Percentiles rank a stretch among this genome's conserved stretches.
Evolutionary conservation across 2,329 filamentous ascomycete species (phyloP).

Genomic region (Dothideomycetes sp.): DNA sequence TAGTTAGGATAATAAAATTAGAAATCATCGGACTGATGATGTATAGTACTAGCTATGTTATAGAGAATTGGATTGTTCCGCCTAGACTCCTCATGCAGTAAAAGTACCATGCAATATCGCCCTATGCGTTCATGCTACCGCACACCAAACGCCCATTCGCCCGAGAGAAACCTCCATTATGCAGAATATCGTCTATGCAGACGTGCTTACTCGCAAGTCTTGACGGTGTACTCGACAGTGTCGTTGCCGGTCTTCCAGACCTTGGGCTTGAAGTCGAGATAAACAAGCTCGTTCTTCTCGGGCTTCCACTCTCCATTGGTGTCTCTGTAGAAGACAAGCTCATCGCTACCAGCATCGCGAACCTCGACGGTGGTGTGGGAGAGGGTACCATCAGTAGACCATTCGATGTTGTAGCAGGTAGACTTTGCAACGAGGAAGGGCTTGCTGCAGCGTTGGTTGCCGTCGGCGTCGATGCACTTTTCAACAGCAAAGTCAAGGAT

Average conservation of each 20-base stretch:
- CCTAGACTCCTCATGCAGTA: no score
- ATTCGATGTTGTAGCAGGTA: conserved; percentile 31
- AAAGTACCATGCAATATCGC: no score
- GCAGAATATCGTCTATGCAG: no score
- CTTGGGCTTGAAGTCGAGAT: conserved; percentile 38
- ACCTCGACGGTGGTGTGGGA: conserved; percentile 32
- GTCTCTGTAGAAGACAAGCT: conserved; percentile 35
- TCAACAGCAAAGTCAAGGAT: conserved; percentile 12
- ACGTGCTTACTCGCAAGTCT: conserved; percentile 22
- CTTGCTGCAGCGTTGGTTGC: conserved; percentile 28
- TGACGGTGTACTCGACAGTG: conserved; percentile 34
- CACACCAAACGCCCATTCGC: no score
- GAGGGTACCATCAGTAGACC: conserved; percentile 29
- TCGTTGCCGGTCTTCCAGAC: conserved; percentile 32
- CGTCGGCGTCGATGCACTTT: conserved; percentile 29
- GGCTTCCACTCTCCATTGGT: conserved; percentile 36
- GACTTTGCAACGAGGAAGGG: conserved; percentile 29
- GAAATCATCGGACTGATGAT: no score
- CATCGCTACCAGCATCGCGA: conserved; percentile 25
- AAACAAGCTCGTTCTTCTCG: conserved; percentile 29
- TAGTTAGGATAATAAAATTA: no score
- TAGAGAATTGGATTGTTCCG: no score
- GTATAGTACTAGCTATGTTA: no score
- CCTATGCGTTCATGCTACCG: no score
- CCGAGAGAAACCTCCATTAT: no score